Evolutionary conservation across 352 stramenopile genomes (phyloP).

Genomic region (Globisporangium orthogonon): DNA sequence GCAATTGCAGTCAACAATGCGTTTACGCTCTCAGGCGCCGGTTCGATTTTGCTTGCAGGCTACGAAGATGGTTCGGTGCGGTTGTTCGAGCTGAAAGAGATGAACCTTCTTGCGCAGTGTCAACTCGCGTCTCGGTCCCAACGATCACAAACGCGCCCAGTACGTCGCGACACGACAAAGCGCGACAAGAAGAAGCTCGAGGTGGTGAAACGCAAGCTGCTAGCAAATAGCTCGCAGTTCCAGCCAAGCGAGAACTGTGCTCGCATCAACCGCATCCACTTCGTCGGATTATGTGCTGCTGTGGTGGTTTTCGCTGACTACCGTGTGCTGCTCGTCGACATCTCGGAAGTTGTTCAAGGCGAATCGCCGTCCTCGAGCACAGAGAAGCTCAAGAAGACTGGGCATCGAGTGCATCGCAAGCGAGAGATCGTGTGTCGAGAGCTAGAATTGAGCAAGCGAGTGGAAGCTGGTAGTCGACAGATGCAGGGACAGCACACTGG

Average conservation of each 20-base stretch:
- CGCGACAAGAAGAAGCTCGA: conserved; percentile 1
- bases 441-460: conserved; percentile 14
- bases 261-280: conserved; percentile 25
- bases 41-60: conserved; percentile 29
- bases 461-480: conserved; percentile 5
- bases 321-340: conserved; percentile 29
- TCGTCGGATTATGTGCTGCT: conserved; percentile 22
- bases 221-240: background rate
- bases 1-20: conserved; percentile 30
- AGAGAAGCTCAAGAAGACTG: conserved; percentile 12
- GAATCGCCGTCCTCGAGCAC: background rate
- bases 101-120: conserved; percentile 34
- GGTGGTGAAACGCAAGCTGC: conserved; percentile 5
- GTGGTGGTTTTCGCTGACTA: conserved; percentile 23
- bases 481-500: conserved; percentile 5
- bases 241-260: background rate
- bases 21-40: background rate
- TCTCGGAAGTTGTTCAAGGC: conserved; percentile 18
- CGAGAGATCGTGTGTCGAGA: conserved; percentile 33
- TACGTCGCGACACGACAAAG: background rate
- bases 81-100: conserved; percentile 40
- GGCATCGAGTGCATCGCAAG: background rate
- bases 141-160: background rate
- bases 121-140: conserved; percentile 12
- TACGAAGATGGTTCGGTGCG: conserved; percentile 46